Conservation (phyloP, 306 rosid genomes). For the Prinsepia uniflora region DNA sequence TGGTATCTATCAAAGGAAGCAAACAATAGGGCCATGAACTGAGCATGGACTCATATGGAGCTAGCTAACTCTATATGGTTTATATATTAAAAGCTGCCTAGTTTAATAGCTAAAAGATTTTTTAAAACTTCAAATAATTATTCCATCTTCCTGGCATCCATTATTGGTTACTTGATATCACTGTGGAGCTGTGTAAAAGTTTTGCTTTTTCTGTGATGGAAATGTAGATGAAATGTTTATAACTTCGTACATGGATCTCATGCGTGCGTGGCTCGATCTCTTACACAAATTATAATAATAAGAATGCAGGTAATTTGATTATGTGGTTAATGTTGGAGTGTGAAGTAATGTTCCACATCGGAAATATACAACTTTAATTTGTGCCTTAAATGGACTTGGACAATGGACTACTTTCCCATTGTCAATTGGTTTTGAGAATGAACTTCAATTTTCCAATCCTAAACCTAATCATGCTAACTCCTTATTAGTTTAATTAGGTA, state of each 20-base stretch:
- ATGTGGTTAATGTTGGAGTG: no score
- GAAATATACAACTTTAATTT: no score
- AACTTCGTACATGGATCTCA: not conserved
- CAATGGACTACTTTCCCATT: no score
- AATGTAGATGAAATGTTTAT: not conserved
- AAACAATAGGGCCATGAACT: not conserved
- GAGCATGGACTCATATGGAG: not conserved
- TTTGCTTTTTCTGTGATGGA: not conserved
- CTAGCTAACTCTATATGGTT: not conserved
- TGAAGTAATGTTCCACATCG: no score
- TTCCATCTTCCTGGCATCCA: not conserved
- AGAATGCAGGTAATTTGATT: no score
- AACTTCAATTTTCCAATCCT: no score
- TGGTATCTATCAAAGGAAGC: slow-evolving; percentile 19
- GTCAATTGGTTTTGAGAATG: no score
- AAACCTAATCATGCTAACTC: no score
- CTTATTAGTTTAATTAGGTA: not conserved
- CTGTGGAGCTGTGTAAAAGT: not conserved
- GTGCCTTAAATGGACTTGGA: no score
- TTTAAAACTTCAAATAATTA: no score
- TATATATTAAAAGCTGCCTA: not conserved
- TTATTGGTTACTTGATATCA: not conserved
- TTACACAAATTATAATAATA: not conserved
- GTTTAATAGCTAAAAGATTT: no score
- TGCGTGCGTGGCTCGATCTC: not conserved